Percentiles rank a stretch among this genome's conserved stretches.
phyloP scores from a whole-genome alignment of 768 basidiomycete species.

The Xerocomellus dryophilus region DNA sequence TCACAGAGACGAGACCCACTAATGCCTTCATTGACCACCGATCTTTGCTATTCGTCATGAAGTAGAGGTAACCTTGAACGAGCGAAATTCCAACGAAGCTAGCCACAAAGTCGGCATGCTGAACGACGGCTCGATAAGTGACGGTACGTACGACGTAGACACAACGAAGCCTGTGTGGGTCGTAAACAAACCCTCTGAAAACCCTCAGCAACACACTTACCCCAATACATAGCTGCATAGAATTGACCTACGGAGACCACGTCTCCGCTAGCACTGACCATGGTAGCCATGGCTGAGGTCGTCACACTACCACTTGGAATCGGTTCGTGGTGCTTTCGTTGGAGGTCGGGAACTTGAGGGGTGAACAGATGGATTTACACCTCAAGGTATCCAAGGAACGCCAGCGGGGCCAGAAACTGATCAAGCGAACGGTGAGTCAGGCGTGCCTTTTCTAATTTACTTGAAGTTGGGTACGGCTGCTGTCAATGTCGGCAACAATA shows the following conservation, averaged over 20 bases:
- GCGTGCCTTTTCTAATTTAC: no score
- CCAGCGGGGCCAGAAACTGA: no score
- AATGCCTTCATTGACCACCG: constrained; percentile 12
- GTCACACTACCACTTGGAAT: background rate
- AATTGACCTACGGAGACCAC: constrained; percentile 2
- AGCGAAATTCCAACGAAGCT: constrained; percentile 22
- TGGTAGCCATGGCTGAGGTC: constrained; percentile 1
- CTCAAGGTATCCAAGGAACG: background rate
- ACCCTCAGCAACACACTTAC: background rate
- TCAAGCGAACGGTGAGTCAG: no score
- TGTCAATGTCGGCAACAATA: no score
- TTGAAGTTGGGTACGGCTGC: no score
- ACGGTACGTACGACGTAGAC: constrained; percentile 11
- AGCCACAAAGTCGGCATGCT: background rate
- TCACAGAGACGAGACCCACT: constrained; percentile 1
- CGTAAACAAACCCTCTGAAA: background rate
- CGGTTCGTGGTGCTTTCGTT: background rate
- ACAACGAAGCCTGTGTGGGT: constrained; percentile 13
- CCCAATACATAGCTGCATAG: constrained; percentile 19
- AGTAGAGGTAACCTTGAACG: constrained; percentile 22
- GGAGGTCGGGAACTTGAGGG: background rate
- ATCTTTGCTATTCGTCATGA: constrained; percentile 13
- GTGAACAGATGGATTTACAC: background rate
- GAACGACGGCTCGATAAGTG: background rate
- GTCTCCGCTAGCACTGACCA: constrained; percentile 3